These are phyloP conservation scores for Bryoglossum gracile DNA, from an alignment of 495 filamentous ascomycete species.

Conservation along the genomic window DNA sequence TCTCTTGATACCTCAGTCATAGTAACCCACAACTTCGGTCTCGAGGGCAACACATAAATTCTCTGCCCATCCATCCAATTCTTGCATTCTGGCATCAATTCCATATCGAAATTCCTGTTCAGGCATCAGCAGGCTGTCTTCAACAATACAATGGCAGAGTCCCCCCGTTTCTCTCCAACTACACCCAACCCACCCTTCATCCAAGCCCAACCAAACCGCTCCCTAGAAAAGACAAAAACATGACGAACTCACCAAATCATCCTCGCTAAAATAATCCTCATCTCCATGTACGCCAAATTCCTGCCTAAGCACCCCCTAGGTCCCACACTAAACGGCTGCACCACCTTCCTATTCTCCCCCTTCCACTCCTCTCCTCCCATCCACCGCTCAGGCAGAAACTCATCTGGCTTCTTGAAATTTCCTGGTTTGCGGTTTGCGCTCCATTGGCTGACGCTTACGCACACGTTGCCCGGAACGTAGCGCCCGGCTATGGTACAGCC, in stretches of 20 bases:
- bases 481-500: neutral
- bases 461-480: conserved; percentile 27
- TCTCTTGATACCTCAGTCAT: no score
- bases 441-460: conserved; percentile 37
- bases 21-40: conserved; percentile 20
- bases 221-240: no score
- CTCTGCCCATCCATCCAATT: neutral
- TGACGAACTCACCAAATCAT: no score
- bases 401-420: conserved; percentile 29
- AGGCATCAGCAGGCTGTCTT: no score
- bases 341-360: conserved; percentile 21
- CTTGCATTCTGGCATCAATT: neutral
- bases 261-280: conserved; percentile 42
- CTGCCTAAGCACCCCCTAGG: conserved; percentile 40
- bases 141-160: no score
- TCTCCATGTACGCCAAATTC: conserved; percentile 42
- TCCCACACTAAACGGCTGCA: conserved; percentile 40
- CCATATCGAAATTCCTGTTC: conserved; percentile 47
- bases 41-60: conserved; percentile 31
- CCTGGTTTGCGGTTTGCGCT: conserved; percentile 21
- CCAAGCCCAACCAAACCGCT: no score
- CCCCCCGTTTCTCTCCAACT: no score
- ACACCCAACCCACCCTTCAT: no score
- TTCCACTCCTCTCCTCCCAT: conserved; percentile 14
- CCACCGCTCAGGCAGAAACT: conserved; percentile 36